Evolutionary conservation across 192 early-diverging fungal genomes (phyloP).

Genomic region (Rhizoclosmatium sp.): DNA sequence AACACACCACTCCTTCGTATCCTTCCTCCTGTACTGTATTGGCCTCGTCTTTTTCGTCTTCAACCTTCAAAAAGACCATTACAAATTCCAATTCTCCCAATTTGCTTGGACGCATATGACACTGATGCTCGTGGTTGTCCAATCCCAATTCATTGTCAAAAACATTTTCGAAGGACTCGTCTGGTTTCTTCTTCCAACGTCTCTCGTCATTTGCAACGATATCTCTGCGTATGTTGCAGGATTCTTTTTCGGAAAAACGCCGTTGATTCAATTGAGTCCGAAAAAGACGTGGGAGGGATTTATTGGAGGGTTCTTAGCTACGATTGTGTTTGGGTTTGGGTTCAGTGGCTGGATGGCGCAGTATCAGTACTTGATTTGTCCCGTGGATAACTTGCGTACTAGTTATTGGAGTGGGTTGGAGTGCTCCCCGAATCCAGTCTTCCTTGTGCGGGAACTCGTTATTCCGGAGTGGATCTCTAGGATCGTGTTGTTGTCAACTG

Average conservation of each 20-base stretch:
- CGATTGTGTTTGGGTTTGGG: conserved; percentile 87
- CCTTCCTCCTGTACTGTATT: conserved; percentile 85
- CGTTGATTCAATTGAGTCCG: conserved; percentile 91
- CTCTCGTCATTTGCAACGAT: conserved; percentile 94
- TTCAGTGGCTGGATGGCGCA: conserved; percentile 59
- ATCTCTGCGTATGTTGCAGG: conserved; percentile 96
- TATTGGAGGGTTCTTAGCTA: conserved; percentile 85
- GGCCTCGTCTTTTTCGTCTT: conserved; percentile 95
- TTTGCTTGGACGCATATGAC: conserved; percentile 99
- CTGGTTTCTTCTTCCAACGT: conserved; percentile 93
- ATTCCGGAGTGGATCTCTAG: neutral
- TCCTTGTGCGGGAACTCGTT: conserved; percentile 29
- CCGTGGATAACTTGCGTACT: conserved; percentile 65
- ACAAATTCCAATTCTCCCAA: conserved; percentile 94
- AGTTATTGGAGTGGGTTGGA: conserved; percentile 51
- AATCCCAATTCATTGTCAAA: conserved; percentile 95
- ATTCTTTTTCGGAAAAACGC: conserved; percentile 93
- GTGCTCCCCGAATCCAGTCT: conserved; percentile 72
- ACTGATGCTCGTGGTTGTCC: conserved; percentile 87
- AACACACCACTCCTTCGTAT: conserved; percentile 94
- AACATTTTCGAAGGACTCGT: conserved; percentile 98
- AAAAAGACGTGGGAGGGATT: conserved; percentile 99
- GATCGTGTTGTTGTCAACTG: conserved; percentile 5
- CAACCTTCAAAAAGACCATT: conserved; percentile 91
- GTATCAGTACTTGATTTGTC: conserved; percentile 73